Evolutionary conservation across 805 yeast species (phyloP), one percentile per base, ranked within the genome.

Genomic region (Ogataea kodamae): DNA sequence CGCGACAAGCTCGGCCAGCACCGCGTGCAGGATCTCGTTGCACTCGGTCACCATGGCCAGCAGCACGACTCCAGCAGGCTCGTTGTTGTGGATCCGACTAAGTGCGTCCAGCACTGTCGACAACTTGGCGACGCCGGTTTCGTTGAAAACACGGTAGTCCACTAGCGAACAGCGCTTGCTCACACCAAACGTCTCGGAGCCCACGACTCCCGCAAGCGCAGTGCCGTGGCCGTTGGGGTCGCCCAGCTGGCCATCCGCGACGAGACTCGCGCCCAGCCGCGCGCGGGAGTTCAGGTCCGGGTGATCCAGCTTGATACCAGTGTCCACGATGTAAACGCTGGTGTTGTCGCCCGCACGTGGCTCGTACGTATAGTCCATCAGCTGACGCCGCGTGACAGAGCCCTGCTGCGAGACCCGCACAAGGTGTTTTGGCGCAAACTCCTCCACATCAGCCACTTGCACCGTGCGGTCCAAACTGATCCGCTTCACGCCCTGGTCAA

Each of bases 181-280:
- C 14, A 72, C 74, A 3, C 81, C 81, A 48, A 60, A 72, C 1
- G 72, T 57, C 22, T 61, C 61, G 1, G 78, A 67, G 0, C 75
- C 77, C 24, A 72, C 56, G 7, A 74, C 54, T 3, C 78, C 79
- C 0, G 81, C 78, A 14, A 75, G 66, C 28, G 72, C 74, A 1
- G 78, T 72, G 1, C 81, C 81, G 49, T 75, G 81, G 4, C 77
- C 78, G 50, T 72, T 62, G 9, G 49, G 48, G 25, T 61, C 64
- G 6, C 47, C 50, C 5, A 25, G 16, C 9, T 40, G 49, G 4
- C 48, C 47, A 16, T 54, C 53, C 9, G 57, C 45, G n/a, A 42
- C 38, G 9, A 71, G 66, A 36, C 74, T 78, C 1, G 60, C 65
- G 12, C 72, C 59, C 26, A 55, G 52, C 9, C 57, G 49, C 0